Evolutionary conservation across 352 stramenopile genomes (phyloP).

Genomic region (Phytopythium delawarense): DNA sequence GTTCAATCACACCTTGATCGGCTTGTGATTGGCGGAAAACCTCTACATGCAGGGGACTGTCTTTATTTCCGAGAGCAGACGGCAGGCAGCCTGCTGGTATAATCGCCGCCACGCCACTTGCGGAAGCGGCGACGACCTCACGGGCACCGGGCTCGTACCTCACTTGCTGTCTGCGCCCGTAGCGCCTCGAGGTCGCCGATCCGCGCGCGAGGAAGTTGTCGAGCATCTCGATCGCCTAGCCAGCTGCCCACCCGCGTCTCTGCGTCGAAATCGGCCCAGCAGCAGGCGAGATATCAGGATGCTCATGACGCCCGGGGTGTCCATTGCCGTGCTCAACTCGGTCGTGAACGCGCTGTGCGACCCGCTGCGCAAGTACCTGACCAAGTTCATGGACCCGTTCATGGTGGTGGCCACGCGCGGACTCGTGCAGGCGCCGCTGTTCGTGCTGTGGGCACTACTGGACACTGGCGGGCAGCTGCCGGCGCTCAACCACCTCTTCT

Average conservation of each 20-base stretch:
- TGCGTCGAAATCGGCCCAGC: neutral
- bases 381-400: constrained; percentile 80
- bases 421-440: constrained; percentile 67
- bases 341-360: constrained; percentile 76
- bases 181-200: neutral
- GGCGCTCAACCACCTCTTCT: constrained; percentile 75
- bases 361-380: constrained; percentile 82
- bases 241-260: neutral
- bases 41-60: neutral
- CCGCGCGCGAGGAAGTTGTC: too few relatives aligned
- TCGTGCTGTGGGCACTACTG: constrained; percentile 58
- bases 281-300: constrained; percentile 16
- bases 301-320: constrained; percentile 62
- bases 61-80: constrained; percentile 2
- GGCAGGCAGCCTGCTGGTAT: neutral
- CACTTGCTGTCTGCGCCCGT: neutral
- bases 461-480: constrained; percentile 50
- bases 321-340: constrained; percentile 76
- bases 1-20: neutral
- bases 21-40: neutral
- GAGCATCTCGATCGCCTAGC: neutral
- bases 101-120: neutral
- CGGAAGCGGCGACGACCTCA: neutral
- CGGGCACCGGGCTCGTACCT: neutral
- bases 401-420: constrained; percentile 64